Evolutionary conservation across 2,329 filamentous ascomycete genomes (phyloP), one percentile per base, ranked within the genome.

Genomic region (Chaetomium strumarium): DNA sequence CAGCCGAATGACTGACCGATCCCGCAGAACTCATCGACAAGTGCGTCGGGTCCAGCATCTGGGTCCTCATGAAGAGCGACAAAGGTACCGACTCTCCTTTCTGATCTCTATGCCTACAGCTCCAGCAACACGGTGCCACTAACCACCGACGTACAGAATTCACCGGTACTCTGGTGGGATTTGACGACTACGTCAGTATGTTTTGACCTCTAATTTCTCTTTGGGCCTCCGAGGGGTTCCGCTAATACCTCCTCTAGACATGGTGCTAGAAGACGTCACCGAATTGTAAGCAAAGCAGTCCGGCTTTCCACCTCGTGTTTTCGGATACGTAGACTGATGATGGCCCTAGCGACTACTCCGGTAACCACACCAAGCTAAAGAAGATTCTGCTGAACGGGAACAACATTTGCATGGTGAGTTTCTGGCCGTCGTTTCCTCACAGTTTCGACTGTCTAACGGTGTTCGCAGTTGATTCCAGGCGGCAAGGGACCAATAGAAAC

Each of bases 141-240:
- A 33, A 45, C 33, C 12, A 2, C 24, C 31, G 36, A 6, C 9
- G 7, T 14, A 41, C 67, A 97, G 93, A 99, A 72, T 99, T 99
- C 74, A 89, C 88, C 62, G 93, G 93, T 50, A 96, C 90, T 8
- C 79, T 99, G 24, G 81, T 96, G 51, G 93, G 93, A 2, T 99
- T 99, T 65, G 93, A 99, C 69, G 93, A 99, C 80, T 99, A 97
- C 75, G 93, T 99, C 80, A 99, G 91, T 96, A 79, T 76, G 92
- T 96, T 20, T 9, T 19, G 19, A 8, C 14, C 37, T 16, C 39
- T 17, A 16, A 36, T 36, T 37, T 13, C 16, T 17, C 41, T 34
- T 34, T 8, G 19, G 14, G 8, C 8, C 36, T 4, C 7, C 29
- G 16, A 9, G 17, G n/a, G 2, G 3, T n/a, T 34, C 8, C 7